phyloP scores from a whole-genome alignment of 192 early-diverging fungal genomes.

The Entomortierella lignicola region DNA sequence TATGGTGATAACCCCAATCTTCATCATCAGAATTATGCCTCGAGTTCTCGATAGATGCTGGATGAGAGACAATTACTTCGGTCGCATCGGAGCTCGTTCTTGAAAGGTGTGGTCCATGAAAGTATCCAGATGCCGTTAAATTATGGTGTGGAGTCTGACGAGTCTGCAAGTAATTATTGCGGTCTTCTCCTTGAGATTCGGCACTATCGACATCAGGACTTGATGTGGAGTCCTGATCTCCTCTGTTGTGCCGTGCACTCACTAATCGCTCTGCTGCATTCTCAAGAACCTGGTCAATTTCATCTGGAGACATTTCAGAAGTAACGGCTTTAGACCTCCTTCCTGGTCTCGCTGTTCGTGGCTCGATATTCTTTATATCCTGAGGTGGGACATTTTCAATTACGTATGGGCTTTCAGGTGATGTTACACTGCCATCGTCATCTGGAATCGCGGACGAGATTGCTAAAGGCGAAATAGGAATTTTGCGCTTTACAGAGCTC shows the following conservation, averaged over 20 bases:
- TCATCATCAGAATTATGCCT: constrained; percentile 38
- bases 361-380: background rate
- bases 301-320: constrained; percentile 21
- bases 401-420: background rate
- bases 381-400: constrained; percentile 2
- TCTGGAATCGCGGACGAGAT: constrained; percentile 1
- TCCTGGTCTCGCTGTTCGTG: constrained; percentile 10
- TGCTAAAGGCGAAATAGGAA: constrained; percentile 45
- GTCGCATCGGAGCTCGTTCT: constrained; percentile 40
- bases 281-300: constrained; percentile 37
- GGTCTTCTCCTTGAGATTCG: background rate
- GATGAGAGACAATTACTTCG: constrained; percentile 29
- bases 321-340: constrained; percentile 25
- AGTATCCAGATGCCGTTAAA: background rate
- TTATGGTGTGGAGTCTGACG: background rate
- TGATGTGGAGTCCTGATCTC: background rate
- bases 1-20: constrained; percentile 8
- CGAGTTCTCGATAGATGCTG: constrained; percentile 24
- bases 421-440: background rate
- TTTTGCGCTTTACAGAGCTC: constrained; percentile 3
- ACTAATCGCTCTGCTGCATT: constrained; percentile 26
- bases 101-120: constrained; percentile 19
- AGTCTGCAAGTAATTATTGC: background rate
- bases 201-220: background rate
- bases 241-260: constrained; percentile 7